Base-by-base conservation (phyloP, 208 protist genomes). In the Endotrypanum monterogeii region DNA sequence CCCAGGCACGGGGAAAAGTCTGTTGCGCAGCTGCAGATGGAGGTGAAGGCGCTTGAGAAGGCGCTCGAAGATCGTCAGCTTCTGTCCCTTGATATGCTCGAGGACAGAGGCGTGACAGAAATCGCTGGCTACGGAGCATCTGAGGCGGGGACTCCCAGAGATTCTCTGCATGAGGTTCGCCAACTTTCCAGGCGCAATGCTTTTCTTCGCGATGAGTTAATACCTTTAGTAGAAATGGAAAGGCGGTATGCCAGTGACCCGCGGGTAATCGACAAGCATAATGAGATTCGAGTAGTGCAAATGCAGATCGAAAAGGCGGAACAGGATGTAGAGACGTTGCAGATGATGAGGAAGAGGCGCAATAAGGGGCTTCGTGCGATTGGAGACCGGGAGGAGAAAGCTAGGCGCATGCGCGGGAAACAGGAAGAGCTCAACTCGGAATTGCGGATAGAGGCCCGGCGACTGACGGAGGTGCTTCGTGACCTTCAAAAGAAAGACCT, bases 181-280 rank as follows among this genome's bases (percentile, higher is more conserved):
- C 75, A 67, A 4, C 86, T 92, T n/a, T 23, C 67, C 12, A 35
- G 37, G 25, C 83, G 83, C 32, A 93, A 91, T 77, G 74, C 68
- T 9, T 71, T 71, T 16, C 76, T 96, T 20, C 69, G 77, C 9
- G 51, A 73, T 28, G 67, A 80, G 44, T 67, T 96, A 3, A 78
- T 77, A n/a, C 61, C 41, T 28, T 23, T 87, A 6, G 51, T 67
- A 44, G 74, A 67, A 8, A 60, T 70, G 20, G 86, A 87, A 66
- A 58, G 81, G 41, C 57, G 76, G 60, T 77, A 83, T 44, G 65
- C 77, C 7, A 80, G 71, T 32, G 82, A 90, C 56, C 86, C 90
- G 16, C 84, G 83, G 16, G 87, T 94, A 46, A 54, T 86, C 25
- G 88, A 93, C 57, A 85, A 90, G 62, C 78, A 75, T 14, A 96